These are phyloP conservation scores for Alternaria brassicicola DNA, from an alignment of 2,329 filamentous ascomycete species.

Conservation along the genomic window DNA sequence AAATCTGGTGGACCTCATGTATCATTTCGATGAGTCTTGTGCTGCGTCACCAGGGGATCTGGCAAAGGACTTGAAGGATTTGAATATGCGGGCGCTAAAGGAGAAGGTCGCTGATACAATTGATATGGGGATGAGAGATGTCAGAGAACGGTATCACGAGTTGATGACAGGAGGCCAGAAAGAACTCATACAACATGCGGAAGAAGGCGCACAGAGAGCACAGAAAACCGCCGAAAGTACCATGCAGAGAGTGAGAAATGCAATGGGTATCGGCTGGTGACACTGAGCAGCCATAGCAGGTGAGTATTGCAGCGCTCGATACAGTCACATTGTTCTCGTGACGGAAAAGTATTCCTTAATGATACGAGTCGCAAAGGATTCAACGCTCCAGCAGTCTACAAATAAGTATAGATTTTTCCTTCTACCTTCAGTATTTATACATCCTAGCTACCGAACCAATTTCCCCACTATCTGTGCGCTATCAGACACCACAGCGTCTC, in stretches of 20 bases:
- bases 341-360: too few species aligned
- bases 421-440: too few species aligned
- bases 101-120: slow-evolving; percentile 66
- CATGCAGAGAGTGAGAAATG: slow-evolving; percentile 45
- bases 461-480: too few species aligned
- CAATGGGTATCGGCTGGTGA: slow-evolving; percentile 23
- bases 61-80: slow-evolving; percentile 52
- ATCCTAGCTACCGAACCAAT: too few species aligned
- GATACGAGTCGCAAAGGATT: too few species aligned
- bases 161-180: slow-evolving; percentile 58
- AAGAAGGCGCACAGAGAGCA: slow-evolving; percentile 66
- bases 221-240: slow-evolving; percentile 62
- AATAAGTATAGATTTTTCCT: too few species aligned
- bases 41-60: slow-evolving; percentile 52
- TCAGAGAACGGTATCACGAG: slow-evolving; percentile 63
- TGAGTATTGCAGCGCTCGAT: too few species aligned
- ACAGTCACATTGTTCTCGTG: too few species aligned
- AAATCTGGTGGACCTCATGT: slow-evolving; percentile 83
- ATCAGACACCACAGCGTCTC: too few species aligned
- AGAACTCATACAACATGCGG: slow-evolving; percentile 64
- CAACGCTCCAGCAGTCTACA: too few species aligned
- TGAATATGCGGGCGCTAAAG: slow-evolving; percentile 67
- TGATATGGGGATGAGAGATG: slow-evolving; percentile 57
- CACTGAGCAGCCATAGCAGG: too few species aligned
- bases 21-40: slow-evolving; percentile 63